These are phyloP conservation scores for Nepenthes gracilis DNA, from an alignment of 148 eudicot species.

Conservation along the genomic window DNA sequence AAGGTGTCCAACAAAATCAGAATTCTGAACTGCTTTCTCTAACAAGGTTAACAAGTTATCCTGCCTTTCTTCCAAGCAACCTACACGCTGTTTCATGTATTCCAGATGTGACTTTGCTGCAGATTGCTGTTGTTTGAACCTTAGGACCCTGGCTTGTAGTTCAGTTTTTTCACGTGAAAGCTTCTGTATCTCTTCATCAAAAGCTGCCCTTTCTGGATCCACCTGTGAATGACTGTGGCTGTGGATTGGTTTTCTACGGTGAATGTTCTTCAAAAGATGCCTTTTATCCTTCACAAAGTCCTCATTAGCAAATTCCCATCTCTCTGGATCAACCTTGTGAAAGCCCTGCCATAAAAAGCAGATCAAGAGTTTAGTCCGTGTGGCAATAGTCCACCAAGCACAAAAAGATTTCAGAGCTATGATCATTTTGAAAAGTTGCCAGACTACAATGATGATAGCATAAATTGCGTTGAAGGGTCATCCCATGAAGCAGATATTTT, in stretches of 20 bases:
- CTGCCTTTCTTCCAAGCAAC: slow-evolving; percentile 60
- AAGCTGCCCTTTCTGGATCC: slow-evolving; percentile 73
- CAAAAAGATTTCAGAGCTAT: background rate
- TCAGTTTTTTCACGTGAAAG: slow-evolving; percentile 55
- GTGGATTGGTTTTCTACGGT: slow-evolving; percentile 45
- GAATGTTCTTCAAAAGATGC: slow-evolving; percentile 4
- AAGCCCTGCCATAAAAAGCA: slow-evolving; percentile 4
- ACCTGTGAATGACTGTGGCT: slow-evolving; percentile 80
- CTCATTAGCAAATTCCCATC: slow-evolving; percentile 12
- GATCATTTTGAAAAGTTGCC: background rate
- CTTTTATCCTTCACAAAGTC: slow-evolving; percentile 4
- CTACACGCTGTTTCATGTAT: slow-evolving; percentile 35
- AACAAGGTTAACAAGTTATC: slow-evolving; percentile 37
- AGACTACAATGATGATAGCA: too few relatives aligned
- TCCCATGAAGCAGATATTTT: too few relatives aligned
- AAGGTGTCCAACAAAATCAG: slow-evolving; percentile 51
- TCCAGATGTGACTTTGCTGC: slow-evolving; percentile 49
- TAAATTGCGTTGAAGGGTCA: too few relatives aligned
- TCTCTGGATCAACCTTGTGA: slow-evolving; percentile 5
- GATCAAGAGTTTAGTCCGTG: background rate
- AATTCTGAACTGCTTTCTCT: slow-evolving; percentile 47
- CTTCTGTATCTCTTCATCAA: slow-evolving; percentile 82
- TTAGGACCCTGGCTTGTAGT: slow-evolving; percentile 35
- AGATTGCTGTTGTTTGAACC: slow-evolving; percentile 40
- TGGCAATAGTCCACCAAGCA: background rate